Evolutionary conservation across 1,284 basidiomycete genomes (phyloP).

Genomic region (Leccinum pachyderme): DNA sequence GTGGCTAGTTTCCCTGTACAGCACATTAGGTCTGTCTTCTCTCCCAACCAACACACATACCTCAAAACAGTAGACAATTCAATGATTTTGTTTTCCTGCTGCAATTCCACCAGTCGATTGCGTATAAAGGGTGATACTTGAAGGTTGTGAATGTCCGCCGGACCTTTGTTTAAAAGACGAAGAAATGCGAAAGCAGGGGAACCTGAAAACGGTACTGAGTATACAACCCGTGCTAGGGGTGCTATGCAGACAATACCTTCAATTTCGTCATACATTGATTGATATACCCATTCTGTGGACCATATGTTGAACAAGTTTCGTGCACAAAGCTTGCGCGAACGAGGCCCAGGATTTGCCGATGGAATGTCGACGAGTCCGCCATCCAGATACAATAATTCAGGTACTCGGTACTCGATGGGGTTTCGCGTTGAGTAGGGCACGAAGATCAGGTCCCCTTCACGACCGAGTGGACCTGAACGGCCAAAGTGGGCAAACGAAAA

Average conservation of each 20-base stretch:
- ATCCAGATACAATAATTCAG: slow-evolving; percentile 76
- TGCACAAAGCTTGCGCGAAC: slow-evolving; percentile 62
- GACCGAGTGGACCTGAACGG: slow-evolving; percentile 74
- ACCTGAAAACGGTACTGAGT: slow-evolving; percentile 26
- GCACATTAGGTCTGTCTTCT: slow-evolving; percentile 9
- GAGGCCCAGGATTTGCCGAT: slow-evolving; percentile 51
- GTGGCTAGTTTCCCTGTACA: slow-evolving; percentile 24
- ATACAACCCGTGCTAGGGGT: not conserved
- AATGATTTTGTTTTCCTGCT: slow-evolving; percentile 43
- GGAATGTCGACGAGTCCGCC: slow-evolving; percentile 77
- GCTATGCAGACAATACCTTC: slow-evolving; percentile 42
- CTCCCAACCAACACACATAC: slow-evolving; percentile 35
- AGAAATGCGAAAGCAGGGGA: slow-evolving; percentile 75
- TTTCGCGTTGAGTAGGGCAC: slow-evolving; percentile 86
- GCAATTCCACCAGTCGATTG: slow-evolving; percentile 47
- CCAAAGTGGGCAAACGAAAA: slow-evolving; percentile 88
- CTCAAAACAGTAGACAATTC: slow-evolving; percentile 47
- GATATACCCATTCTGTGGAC: slow-evolving; percentile 78
- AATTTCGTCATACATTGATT: slow-evolving; percentile 60
- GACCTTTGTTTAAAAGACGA: slow-evolving; percentile 61
- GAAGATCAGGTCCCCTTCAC: slow-evolving; percentile 84
- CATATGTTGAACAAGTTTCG: slow-evolving; percentile 88
- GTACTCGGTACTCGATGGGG: slow-evolving; percentile 80
- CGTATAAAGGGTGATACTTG: slow-evolving; percentile 58
- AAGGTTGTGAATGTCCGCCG: slow-evolving; percentile 63